Percentiles rank a stretch among this genome's conserved stretches.
phyloP scores from a whole-genome alignment of 2,329 filamentous ascomycete species.

The Paraconiothyrium brasiliense region DNA sequence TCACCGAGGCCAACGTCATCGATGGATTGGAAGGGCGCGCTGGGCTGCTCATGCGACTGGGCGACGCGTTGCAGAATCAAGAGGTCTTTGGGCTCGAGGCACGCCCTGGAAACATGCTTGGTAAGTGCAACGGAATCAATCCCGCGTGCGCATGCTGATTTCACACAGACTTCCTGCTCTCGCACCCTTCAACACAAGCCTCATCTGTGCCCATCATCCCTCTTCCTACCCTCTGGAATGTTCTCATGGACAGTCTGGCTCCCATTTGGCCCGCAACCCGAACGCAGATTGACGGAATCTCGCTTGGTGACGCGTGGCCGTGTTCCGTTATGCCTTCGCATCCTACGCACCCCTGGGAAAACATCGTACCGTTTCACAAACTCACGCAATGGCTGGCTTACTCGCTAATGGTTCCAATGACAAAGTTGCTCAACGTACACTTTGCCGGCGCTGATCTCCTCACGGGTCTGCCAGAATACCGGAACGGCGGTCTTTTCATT shows the following conservation, averaged over 20 bases:
- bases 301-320: slow-evolving; percentile 94
- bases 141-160: slow-evolving; percentile 20
- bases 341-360: slow-evolving; percentile 76
- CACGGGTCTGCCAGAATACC: slow-evolving; percentile 89
- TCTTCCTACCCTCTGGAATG: slow-evolving; percentile 87
- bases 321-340: slow-evolving; percentile 84
- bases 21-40: slow-evolving; percentile 87
- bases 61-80: slow-evolving; percentile 78
- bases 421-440: slow-evolving; percentile 78
- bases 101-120: slow-evolving; percentile 92
- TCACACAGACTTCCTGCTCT: slow-evolving; percentile 82
- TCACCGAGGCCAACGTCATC: slow-evolving; percentile 80
- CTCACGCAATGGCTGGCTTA: slow-evolving; percentile 95
- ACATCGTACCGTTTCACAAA: slow-evolving; percentile 87
- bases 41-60: slow-evolving; percentile 78
- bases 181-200: slow-evolving; percentile 87
- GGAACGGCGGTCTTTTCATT: slow-evolving; percentile 89
- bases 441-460: slow-evolving; percentile 85
- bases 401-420: slow-evolving; percentile 92
- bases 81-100: slow-evolving; percentile 86
- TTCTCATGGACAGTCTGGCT: slow-evolving; percentile 85
- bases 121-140: slow-evolving; percentile 58
- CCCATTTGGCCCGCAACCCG: slow-evolving; percentile 90
- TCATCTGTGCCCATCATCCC: slow-evolving; percentile 88
- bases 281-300: slow-evolving; percentile 84